Conservation (phyloP, 345 rosid genomes). For the Pelargonium nanum region DNA sequence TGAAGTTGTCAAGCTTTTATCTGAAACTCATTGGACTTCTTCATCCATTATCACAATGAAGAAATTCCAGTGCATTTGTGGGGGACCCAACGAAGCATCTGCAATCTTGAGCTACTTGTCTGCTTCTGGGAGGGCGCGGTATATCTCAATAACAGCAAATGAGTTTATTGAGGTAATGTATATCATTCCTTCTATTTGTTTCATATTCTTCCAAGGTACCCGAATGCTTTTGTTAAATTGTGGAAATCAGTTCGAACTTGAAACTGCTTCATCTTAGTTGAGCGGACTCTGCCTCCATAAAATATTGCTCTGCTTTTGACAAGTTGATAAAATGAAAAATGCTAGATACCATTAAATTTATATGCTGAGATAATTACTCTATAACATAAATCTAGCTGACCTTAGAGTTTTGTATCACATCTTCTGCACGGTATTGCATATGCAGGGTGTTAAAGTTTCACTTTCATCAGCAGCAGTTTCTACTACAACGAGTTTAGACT, state of each 20-base stretch:
- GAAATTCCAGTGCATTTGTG: constrained; percentile 51
- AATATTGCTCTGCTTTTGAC: not conserved
- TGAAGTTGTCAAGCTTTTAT: constrained; percentile 29
- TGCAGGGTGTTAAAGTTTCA: constrained; percentile 81
- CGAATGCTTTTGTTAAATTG: not conserved
- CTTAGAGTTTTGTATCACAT: not conserved
- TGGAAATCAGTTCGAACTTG: constrained; percentile 4
- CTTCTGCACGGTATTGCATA: not conserved
- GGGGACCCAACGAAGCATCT: constrained; percentile 50
- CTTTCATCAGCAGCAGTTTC: constrained; percentile 44
- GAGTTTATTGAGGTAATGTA: constrained; percentile 57
- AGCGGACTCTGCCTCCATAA: not conserved
- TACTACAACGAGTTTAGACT: constrained; percentile 48
- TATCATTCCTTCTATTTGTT: constrained; percentile 1
- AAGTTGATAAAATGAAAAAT: not conserved
- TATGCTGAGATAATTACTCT: not conserved
- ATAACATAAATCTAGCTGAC: not conserved
- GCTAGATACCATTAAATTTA: not conserved
- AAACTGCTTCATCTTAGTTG: not conserved
- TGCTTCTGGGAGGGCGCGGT: constrained; percentile 49
- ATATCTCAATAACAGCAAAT: constrained; percentile 37
- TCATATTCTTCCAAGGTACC: not conserved
- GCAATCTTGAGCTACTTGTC: constrained; percentile 58
- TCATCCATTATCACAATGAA: constrained; percentile 55
- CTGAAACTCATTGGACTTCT: constrained; percentile 52